Percentiles rank a stretch among this genome's conserved stretches.
phyloP scores from a whole-genome alignment of 2,329 filamentous ascomycete species.

The Alternaria longipes region DNA sequence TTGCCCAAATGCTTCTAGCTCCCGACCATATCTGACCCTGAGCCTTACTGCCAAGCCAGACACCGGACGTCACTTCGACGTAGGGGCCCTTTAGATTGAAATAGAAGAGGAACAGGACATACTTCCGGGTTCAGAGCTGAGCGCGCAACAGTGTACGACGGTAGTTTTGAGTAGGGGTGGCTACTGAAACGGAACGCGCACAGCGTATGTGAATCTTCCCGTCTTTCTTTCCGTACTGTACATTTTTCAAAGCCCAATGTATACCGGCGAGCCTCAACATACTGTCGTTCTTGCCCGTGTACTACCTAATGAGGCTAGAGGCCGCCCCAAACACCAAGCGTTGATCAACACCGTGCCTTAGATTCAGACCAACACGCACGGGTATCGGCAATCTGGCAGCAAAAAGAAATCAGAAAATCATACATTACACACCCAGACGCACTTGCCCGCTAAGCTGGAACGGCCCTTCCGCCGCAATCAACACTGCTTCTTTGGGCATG shows the following conservation, averaged over 20 bases:
- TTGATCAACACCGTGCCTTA: conserved; percentile 7
- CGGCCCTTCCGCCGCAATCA: conserved; percentile 17
- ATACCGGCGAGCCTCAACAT: background rate
- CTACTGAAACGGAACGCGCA: background rate
- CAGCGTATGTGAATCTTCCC: background rate
- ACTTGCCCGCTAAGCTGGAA: conserved; percentile 9
- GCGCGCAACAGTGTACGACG: background rate
- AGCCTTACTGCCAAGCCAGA: background rate
- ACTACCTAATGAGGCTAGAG: background rate
- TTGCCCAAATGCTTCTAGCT: background rate
- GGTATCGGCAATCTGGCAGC: conserved; percentile 5
- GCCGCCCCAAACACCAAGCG: background rate
- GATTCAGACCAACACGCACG: conserved; percentile 2
- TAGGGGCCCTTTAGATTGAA: background rate
- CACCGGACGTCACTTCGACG: background rate
- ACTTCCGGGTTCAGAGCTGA: too few relatives aligned
- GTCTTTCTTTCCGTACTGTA: background rate
- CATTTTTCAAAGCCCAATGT: background rate
- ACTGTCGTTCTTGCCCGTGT: background rate
- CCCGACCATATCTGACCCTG: background rate
- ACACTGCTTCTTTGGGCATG: conserved; percentile 18
- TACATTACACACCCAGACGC: background rate
- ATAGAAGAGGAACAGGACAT: background rate
- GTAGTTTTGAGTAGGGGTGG: background rate
- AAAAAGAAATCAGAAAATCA: background rate